Evolutionary conservation across 257 asterid genomes (phyloP), one percentile per base, ranked within the genome.

Genomic region (Gardenia jasminoides): DNA sequence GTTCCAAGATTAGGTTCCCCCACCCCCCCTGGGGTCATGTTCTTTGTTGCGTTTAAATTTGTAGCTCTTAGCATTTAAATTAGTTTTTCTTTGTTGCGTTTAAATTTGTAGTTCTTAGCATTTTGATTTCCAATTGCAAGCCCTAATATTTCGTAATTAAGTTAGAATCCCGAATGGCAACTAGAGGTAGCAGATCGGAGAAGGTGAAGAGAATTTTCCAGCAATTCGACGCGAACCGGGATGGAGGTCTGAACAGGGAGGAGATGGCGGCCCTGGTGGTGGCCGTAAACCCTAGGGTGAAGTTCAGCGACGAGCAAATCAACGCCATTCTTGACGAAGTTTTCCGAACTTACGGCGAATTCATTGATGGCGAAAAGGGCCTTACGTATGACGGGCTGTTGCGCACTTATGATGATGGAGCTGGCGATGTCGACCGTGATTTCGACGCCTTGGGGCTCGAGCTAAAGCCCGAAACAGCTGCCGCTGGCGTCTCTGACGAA

Each of bases 401-500:
- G 26, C 97, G 99, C 2, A 96, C 98, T 11, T 96, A 96, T 47
- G 99, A 96, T 82, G 99, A 96, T 73, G 98, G 97, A 7, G 99
- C 99, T 7, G 99, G 98, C 3, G 99, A 96, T 56, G 98, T 96
- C 46, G 99, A 96, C 87, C 90, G 98, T 16, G 98, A 96, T 78
- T 96, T 96, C 41, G 98, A 96, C 31, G 97, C 99, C 9, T 91
- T 96, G 0, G 98, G 97, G n/a, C 92, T 96, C 48, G 99, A 93
- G 81, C 83, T 96, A 3, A 92, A 89, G 74, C 88, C 92, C 0
- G 90, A 85, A 74, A 70, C 78, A 5, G 73, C 70, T 28, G 72
- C 47, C 30, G 36, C 54, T 3, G 88, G 85, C 17, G 82, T 30
- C 41, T 79, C 91, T 0, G 96, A 89, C 58, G 97, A 96, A 74